Conservation (phyloP, 2,329 filamentous ascomycete species). For the Xylaria hypoxylon region DNA sequence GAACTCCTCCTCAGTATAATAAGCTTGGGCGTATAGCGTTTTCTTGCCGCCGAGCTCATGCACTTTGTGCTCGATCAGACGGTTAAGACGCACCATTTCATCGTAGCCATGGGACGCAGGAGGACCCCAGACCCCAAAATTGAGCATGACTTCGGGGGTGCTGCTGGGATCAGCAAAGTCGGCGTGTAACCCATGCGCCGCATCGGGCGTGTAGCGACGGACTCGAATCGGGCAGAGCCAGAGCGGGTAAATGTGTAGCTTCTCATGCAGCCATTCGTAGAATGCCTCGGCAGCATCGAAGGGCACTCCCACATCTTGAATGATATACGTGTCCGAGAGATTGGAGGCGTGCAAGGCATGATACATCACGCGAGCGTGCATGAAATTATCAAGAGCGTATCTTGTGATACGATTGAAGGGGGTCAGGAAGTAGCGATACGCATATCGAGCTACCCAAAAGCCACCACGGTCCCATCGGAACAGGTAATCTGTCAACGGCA, state of each 20-base stretch:
- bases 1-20: slow-evolving; percentile 75
- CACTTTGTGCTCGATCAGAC: slow-evolving; percentile 69
- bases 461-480: slow-evolving; percentile 78
- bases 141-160: slow-evolving; percentile 60
- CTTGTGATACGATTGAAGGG: slow-evolving; percentile 75
- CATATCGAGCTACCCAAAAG: slow-evolving; percentile 74
- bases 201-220: slow-evolving; percentile 56
- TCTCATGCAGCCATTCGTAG: slow-evolving; percentile 59
- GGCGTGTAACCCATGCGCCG: slow-evolving; percentile 61
- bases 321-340: slow-evolving; percentile 69
- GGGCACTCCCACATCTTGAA: slow-evolving; percentile 72
- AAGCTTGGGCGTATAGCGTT: slow-evolving; percentile 77
- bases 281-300: slow-evolving; percentile 58
- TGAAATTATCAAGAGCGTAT: slow-evolving; percentile 69
- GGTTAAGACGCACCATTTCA: slow-evolving; percentile 66
- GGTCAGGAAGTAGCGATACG: slow-evolving; percentile 72
- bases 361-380: slow-evolving; percentile 74
- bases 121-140: slow-evolving; percentile 73
- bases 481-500: slow-evolving; percentile 74
- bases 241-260: slow-evolving; percentile 63
- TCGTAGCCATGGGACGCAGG: slow-evolving; percentile 56
- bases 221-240: slow-evolving; percentile 67
- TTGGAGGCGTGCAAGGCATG: slow-evolving; percentile 72
- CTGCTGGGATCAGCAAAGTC: slow-evolving; percentile 55
- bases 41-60: slow-evolving; percentile 72